phyloP scores from a whole-genome alignment of 352 stramenopile genomes.

The Pythium sp. region DNA sequence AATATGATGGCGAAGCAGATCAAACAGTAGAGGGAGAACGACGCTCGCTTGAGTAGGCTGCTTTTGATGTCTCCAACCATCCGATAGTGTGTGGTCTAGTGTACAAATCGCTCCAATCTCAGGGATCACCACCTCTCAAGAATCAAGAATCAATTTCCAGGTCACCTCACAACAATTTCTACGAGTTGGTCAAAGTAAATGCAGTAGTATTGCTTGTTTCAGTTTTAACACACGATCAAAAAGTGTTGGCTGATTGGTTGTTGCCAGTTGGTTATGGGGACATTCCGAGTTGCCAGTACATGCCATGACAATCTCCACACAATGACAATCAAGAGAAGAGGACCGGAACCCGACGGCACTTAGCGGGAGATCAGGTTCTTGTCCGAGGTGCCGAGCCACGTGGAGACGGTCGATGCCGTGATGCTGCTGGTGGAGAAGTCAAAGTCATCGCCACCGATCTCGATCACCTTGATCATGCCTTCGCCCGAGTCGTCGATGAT shows the following conservation, averaged over 20 bases:
- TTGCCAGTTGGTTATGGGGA: not conserved
- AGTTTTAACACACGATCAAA: not conserved
- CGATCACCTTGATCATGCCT: conserved; percentile 43
- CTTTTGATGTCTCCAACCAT: not conserved
- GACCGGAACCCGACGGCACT: not conserved
- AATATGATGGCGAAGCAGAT: too few species aligned
- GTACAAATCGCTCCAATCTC: not conserved
- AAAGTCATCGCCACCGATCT: conserved; percentile 41
- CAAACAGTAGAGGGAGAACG: not conserved
- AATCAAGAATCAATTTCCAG: not conserved
- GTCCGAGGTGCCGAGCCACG: conserved; percentile 36
- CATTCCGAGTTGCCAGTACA: not conserved
- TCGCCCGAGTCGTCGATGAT: conserved; percentile 44
- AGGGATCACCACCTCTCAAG: not conserved
- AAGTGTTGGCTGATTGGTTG: not conserved
- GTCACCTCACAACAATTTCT: not conserved
- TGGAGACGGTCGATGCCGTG: conserved; percentile 25
- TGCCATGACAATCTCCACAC: not conserved
- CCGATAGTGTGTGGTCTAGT: not conserved
- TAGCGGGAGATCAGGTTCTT: conserved; percentile 30
- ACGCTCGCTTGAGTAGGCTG: not conserved
- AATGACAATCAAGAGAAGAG: not conserved
- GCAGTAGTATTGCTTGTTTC: not conserved
- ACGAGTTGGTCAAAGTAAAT: not conserved
- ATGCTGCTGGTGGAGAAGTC: conserved; percentile 32